Percentiles rank a stretch among this genome's conserved stretches.
Evolutionary conservation across 257 asterid species (phyloP).

Genomic region (Solanum piurae): DNA sequence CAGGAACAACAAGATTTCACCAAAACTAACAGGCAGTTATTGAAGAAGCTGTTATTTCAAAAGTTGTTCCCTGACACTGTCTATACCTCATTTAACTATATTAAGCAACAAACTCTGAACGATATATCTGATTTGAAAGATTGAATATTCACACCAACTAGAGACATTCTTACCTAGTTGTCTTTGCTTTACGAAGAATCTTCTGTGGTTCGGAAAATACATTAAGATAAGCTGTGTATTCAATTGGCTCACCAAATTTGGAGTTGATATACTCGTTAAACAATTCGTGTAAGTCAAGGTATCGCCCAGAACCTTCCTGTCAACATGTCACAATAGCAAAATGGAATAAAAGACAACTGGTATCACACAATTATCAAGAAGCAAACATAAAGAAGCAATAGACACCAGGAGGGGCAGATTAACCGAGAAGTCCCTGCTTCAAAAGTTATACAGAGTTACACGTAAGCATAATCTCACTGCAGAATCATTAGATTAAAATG

Average conservation of each 20-base stretch:
- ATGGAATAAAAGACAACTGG: background rate
- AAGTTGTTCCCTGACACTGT: background rate
- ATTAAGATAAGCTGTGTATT: slow-evolving; percentile 76
- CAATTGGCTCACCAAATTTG: slow-evolving; percentile 74
- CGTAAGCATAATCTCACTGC: background rate
- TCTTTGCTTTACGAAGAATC: slow-evolving; percentile 57
- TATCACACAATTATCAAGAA: background rate
- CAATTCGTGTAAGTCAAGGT: slow-evolving; percentile 91
- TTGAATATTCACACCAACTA: background rate
- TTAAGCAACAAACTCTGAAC: background rate
- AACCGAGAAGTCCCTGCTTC: background rate
- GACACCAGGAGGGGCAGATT: background rate
- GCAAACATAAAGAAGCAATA: background rate
- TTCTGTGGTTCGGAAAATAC: slow-evolving; percentile 52
- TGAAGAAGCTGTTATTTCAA: background rate
- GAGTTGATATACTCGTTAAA: slow-evolving; percentile 75
- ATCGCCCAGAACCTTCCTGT: slow-evolving; percentile 88
- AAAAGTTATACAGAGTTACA: background rate
- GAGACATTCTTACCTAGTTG: slow-evolving; percentile 45
- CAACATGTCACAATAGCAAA: background rate
- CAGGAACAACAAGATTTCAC: background rate
- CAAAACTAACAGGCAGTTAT: background rate
- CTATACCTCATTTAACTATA: background rate
- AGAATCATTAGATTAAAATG: background rate
- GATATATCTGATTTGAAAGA: background rate